Conservation (phyloP, 306 rosid genomes). For the Ceratonia siliqua region DNA sequence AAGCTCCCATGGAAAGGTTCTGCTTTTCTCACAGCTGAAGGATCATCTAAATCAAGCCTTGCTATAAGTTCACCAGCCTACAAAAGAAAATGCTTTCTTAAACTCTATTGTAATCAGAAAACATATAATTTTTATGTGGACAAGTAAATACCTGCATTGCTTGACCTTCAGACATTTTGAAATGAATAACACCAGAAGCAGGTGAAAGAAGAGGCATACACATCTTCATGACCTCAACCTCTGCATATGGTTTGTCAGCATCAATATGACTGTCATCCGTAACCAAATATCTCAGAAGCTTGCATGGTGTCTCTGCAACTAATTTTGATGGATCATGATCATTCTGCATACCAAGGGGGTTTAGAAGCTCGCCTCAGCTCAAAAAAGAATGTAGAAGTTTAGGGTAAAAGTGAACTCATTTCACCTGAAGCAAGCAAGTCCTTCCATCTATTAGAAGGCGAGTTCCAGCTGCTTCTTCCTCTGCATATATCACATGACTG, state of each 20-base stretch:
- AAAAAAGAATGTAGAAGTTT: not conserved
- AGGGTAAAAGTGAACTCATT: conserved; percentile 29
- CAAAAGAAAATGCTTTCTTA: conserved; percentile 30
- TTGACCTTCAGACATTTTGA: conserved; percentile 95
- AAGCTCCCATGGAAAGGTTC: conserved; percentile 89
- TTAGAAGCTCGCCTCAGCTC: conserved; percentile 34
- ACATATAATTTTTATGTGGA: conserved; percentile 9
- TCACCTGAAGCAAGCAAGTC: conserved; percentile 99
- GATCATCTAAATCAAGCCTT: conserved; percentile 94
- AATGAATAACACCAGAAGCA: conserved; percentile 88
- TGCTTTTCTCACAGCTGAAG: conserved; percentile 95
- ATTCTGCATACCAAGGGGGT: conserved; percentile 58
- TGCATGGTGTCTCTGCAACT: conserved; percentile 97
- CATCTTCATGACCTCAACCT: conserved; percentile 99
- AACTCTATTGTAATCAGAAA: conserved; percentile 22
- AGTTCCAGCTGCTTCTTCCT: conserved; percentile 99
- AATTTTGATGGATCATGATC: conserved; percentile 97
- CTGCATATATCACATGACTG: conserved; percentile 97
- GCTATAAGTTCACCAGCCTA: conserved; percentile 97
- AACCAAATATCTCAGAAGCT: conserved; percentile 83
- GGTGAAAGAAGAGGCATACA: conserved; percentile 99
- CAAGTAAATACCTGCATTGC: conserved; percentile 86
- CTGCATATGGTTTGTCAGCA: conserved; percentile 94
- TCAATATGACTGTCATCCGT: conserved; percentile 77
- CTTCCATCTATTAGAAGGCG: conserved; percentile 99